phyloP scores from a whole-genome alignment of 371 early-diverging fungal genomes.

The Mucor lusitanicus region DNA sequence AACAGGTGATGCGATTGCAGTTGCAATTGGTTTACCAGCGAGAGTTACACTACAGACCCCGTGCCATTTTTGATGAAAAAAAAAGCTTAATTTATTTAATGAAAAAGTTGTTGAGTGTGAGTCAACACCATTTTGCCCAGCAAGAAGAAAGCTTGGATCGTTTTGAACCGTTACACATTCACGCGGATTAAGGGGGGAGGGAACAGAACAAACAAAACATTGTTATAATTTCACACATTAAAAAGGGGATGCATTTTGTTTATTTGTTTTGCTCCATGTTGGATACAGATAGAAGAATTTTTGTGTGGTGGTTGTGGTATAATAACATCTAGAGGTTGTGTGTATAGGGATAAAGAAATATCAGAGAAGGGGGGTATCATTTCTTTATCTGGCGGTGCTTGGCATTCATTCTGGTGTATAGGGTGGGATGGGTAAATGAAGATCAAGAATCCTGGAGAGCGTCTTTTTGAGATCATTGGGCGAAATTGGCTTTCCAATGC shows the following conservation, averaged over 20 bases:
- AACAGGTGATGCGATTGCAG: neutral
- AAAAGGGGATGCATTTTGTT: slow-evolving; percentile 1
- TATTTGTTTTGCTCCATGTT: neutral
- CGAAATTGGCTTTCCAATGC: slow-evolving; percentile 50
- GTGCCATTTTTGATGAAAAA: neutral
- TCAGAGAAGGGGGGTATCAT: neutral
- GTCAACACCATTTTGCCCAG: neutral
- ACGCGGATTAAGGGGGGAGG: neutral
- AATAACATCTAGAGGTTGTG: neutral
- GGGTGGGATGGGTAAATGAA: slow-evolving; percentile 18
- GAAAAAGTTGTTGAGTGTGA: neutral
- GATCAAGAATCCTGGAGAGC: slow-evolving; percentile 27
- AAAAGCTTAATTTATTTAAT: neutral
- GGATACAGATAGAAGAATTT: neutral
- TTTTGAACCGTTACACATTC: neutral
- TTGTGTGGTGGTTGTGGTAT: neutral
- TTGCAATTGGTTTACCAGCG: neutral
- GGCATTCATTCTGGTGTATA: slow-evolving; percentile 24
- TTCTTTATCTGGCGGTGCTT: neutral
- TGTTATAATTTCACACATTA: neutral
- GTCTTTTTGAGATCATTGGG: slow-evolving; percentile 34
- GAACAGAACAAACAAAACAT: neutral
- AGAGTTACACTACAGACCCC: neutral
- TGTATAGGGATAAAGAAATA: neutral
- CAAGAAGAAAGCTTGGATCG: neutral